Percentiles rank a stretch among this genome's conserved stretches.
These are phyloP conservation scores for Manihot esculenta DNA, from an alignment of 441 rosid species.

Conservation along the genomic window DNA sequence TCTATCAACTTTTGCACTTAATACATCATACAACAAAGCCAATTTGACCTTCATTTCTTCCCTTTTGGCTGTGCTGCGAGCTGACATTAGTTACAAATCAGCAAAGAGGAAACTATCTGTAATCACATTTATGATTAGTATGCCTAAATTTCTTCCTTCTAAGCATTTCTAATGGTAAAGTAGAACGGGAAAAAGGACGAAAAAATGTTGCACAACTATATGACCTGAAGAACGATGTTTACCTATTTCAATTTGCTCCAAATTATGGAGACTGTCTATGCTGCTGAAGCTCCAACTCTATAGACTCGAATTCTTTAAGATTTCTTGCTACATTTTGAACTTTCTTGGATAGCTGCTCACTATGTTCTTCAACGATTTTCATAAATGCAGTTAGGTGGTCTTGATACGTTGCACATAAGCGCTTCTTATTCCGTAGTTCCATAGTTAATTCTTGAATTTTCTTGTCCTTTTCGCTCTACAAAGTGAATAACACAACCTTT, in stretches of 20 bases:
- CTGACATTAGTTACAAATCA: not conserved
- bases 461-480: conserved; percentile 78
- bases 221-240: not conserved
- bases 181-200: not conserved
- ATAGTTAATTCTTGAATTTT: conserved; percentile 74
- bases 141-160: conserved; percentile 6
- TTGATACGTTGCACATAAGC: conserved; percentile 71
- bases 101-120: not conserved
- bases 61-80: not conserved
- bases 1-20: no score
- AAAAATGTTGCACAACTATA: conserved; percentile 9
- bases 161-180: not conserved
- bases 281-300: conserved; percentile 46
- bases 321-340: conserved; percentile 62
- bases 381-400: conserved; percentile 71
- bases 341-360: conserved; percentile 55
- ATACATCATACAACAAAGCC: no score
- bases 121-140: conserved; percentile 1
- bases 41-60: no score
- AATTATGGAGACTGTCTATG: conserved; percentile 34
- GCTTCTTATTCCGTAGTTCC: conserved; percentile 78
- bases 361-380: conserved; percentile 68
- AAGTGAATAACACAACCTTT: conserved; percentile 10
- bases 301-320: conserved; percentile 60
- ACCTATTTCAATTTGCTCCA: conserved; percentile 17